A percentile compares a stretch with the other conserved stretches of the same genome.
These are phyloP conservation scores for Fragilariopsis cylindrus DNA, from an alignment of 108 stramenopile genomes.

Conservation along the genomic window DNA sequence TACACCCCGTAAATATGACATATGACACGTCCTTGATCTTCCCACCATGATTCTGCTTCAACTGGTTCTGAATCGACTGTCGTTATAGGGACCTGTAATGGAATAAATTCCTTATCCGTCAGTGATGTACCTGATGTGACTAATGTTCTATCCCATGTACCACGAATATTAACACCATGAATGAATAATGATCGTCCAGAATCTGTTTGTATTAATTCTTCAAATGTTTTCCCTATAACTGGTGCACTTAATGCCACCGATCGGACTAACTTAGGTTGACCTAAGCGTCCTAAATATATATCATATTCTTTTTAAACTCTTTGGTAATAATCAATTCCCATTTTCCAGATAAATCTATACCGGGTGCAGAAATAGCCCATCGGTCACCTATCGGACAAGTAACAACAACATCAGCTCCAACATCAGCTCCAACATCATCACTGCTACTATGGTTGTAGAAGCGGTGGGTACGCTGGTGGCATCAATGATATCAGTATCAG, in stretches of 20 bases:
- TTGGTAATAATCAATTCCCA: conserved; percentile 74
- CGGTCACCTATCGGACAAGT: conserved; percentile 47
- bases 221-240: conserved; percentile 68
- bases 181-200: conserved; percentile 59
- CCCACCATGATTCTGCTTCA: conserved; percentile 77
- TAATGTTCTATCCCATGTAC: conserved; percentile 78
- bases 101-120: conserved; percentile 20
- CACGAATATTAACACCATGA: conserved; percentile 65
- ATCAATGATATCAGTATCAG: not conserved
- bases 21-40: conserved; percentile 65
- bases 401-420: not conserved
- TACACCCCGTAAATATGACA: conserved; percentile 72
- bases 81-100: conserved; percentile 27
- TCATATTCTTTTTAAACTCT: conserved; percentile 74
- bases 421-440: not conserved
- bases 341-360: conserved; percentile 66
- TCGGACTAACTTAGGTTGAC: conserved; percentile 75
- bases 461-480: no score
- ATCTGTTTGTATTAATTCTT: conserved; percentile 65
- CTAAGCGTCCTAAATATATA: conserved; percentile 64
- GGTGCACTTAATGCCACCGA: conserved; percentile 52
- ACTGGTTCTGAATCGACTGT: conserved; percentile 77
- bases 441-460: no score
- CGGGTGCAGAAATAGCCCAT: conserved; percentile 59
- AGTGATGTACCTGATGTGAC: conserved; percentile 56